Conservation (phyloP, 2,329 filamentous ascomycete genomes). For the Pyricularia grisea region DNA sequence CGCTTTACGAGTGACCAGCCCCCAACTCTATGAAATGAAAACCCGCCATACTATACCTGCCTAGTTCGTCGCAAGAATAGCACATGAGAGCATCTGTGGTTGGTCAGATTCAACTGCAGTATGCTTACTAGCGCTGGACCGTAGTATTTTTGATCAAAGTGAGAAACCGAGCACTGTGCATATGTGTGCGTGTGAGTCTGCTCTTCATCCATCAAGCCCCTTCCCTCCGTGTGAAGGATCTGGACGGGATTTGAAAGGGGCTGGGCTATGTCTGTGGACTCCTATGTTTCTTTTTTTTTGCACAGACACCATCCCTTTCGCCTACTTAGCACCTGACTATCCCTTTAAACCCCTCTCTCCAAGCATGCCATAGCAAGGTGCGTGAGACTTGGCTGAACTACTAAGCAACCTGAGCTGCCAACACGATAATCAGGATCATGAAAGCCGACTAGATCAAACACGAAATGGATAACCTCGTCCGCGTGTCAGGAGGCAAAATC, state of each 20-base stretch:
- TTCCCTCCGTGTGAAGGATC: neutral
- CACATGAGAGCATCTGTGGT: neutral
- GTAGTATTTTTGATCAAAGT: neutral
- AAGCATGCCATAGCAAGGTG: neutral
- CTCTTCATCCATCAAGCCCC: neutral
- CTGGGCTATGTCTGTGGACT: neutral
- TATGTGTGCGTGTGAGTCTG: neutral
- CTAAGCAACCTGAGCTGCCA: neutral
- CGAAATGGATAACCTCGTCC: neutral
- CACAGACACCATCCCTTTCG: neutral
- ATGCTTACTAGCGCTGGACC: neutral
- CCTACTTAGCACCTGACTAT: neutral
- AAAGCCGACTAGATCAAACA: neutral
- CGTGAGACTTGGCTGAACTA: neutral
- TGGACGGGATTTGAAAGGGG: neutral
- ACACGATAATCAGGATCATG: neutral
- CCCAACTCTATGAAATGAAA: neutral
- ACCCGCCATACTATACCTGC: neutral
- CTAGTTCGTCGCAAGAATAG: neutral
- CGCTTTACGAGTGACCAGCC: neutral
- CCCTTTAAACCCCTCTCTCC: neutral
- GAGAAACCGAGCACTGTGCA: neutral
- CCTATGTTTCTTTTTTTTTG: neutral
- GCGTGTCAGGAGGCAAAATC: neutral
- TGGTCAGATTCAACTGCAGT: neutral